phyloP scores from a whole-genome alignment of 768 basidiomycete genomes.

The Mycena venus region DNA sequence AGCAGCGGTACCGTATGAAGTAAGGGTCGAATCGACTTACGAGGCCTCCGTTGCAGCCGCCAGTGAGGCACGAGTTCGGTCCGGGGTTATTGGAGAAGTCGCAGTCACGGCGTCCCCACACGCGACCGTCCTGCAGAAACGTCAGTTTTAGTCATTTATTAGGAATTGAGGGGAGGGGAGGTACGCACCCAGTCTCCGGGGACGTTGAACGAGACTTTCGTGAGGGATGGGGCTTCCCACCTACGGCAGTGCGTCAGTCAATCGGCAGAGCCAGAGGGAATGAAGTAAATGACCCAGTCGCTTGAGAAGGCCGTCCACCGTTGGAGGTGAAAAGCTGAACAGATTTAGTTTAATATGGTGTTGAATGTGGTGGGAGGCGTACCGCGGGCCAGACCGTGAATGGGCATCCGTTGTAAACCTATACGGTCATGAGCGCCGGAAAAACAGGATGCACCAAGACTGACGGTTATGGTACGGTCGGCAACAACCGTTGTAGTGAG shows the following conservation, averaged over 20 bases:
- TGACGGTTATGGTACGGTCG: conserved; percentile 19
- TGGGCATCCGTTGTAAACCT: conserved; percentile 17
- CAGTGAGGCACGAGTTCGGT: conserved; percentile 55
- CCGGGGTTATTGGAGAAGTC: conserved; percentile 53
- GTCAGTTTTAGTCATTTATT: background rate
- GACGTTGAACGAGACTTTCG: conserved; percentile 1
- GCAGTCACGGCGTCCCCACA: conserved; percentile 64
- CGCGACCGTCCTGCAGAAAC: conserved; percentile 48
- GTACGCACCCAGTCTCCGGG: conserved; percentile 11
- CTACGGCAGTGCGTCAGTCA: conserved; percentile 8
- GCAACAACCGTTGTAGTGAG: conserved; percentile 4
- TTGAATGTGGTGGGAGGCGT: background rate
- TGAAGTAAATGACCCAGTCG: conserved; percentile 13
- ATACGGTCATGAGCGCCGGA: background rate
- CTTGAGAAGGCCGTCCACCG: conserved; percentile 22
- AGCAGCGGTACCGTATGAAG: conserved; percentile 13
- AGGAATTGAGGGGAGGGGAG: background rate
- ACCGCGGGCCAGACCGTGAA: conserved; percentile 24
- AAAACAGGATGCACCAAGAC: conserved; percentile 4
- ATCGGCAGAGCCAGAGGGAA: conserved; percentile 10
- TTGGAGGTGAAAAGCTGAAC: conserved; percentile 24
- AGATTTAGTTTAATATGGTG: conserved; percentile 8
- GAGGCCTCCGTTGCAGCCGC: conserved; percentile 63
- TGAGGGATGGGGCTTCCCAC: background rate
- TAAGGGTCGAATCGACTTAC: conserved; percentile 48